Conservation (phyloP, 176 grass and related monocot genomes). For the Pharus latifolius region DNA sequence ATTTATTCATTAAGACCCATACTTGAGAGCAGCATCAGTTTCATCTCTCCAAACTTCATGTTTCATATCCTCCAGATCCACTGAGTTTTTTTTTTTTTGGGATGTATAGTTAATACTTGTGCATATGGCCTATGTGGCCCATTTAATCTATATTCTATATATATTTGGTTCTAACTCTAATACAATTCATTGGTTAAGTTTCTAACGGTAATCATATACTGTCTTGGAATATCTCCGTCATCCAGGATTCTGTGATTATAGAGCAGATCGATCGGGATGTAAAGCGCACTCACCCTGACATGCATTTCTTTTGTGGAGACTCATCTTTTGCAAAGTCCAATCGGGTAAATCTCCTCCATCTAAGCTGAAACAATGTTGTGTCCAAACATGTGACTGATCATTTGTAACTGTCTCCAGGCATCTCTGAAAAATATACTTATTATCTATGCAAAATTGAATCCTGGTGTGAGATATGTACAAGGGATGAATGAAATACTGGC, state of each 20-base stretch:
- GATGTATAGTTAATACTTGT: no score
- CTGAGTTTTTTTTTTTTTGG: no score
- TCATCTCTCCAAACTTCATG: no score
- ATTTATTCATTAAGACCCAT: no score
- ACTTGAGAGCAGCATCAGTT: no score
- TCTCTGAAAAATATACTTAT: slow-evolving; percentile 58
- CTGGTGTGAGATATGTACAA: slow-evolving; percentile 89
- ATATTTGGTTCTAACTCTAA: no score
- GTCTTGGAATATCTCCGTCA: neutral
- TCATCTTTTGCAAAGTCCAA: slow-evolving; percentile 78
- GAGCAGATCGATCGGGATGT: slow-evolving; percentile 96
- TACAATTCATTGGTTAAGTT: no score
- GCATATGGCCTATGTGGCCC: no score
- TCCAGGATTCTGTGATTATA: slow-evolving; percentile 60
- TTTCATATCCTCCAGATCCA: no score
- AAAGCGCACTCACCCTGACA: slow-evolving; percentile 83
- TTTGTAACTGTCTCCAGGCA: slow-evolving; percentile 34
- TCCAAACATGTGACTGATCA: slow-evolving; percentile 17
- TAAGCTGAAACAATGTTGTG: slow-evolving; percentile 11
- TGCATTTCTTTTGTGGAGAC: slow-evolving; percentile 80
- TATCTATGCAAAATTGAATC: slow-evolving; percentile 87
- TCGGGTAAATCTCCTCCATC: slow-evolving; percentile 49
- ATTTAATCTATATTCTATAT: no score
- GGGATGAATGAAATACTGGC: slow-evolving; percentile 95
- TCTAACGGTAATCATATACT: no score